phyloP scores from a whole-genome alignment of 192 early-diverging fungal species.

The Chytriomyces sp. region DNA sequence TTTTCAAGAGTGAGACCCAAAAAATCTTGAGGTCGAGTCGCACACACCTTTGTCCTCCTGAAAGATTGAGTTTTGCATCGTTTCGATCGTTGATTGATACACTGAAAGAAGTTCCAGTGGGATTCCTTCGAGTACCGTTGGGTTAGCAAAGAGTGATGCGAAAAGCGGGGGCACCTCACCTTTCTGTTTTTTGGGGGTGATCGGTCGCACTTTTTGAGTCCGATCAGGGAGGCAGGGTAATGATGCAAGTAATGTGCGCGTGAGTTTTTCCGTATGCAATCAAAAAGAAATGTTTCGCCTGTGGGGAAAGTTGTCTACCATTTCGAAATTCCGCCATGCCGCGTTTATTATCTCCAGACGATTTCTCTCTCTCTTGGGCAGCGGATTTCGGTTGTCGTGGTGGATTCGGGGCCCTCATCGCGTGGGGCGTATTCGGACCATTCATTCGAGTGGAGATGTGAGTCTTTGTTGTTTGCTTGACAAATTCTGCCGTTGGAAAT shows the following conservation, averaged over 20 bases:
- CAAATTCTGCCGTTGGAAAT: no score
- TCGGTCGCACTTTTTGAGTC: neutral
- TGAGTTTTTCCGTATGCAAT: no score
- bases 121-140: neutral
- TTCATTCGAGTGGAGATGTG: no score
- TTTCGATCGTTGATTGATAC: slow-evolving; percentile 23
- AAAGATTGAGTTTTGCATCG: slow-evolving; percentile 11
- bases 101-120: slow-evolving; percentile 7
- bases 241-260: no score
- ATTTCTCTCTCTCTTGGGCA: slow-evolving; percentile 58
- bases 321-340: slow-evolving; percentile 23
- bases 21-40: no score
- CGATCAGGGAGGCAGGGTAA: no score
- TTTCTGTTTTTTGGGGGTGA: neutral
- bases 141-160: neutral
- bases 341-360: slow-evolving; percentile 65
- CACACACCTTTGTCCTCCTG: neutral
- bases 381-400: slow-evolving; percentile 34
- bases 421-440: neutral
- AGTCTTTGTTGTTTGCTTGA: no score
- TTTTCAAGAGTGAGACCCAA: neutral
- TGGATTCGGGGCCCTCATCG: slow-evolving; percentile 27
- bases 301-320: neutral
- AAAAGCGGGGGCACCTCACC: neutral
- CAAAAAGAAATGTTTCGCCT: neutral